Evolutionary conservation across 257 asterid species (phyloP).

Genomic region (Rubia yunnanensis): DNA sequence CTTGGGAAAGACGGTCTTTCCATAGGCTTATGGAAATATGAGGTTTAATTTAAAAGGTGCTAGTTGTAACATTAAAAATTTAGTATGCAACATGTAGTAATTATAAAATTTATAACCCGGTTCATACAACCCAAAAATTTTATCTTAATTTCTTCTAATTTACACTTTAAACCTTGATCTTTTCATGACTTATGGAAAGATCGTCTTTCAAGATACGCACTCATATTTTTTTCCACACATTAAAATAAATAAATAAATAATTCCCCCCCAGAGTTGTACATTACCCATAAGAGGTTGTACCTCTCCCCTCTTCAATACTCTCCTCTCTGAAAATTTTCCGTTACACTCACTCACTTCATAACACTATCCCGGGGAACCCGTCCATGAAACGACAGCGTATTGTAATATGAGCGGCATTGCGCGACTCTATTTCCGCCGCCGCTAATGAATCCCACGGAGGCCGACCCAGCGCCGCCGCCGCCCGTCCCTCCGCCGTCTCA

Average conservation of each 20-base stretch:
- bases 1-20: no score
- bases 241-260: no score
- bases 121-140: no score
- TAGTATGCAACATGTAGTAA: no score
- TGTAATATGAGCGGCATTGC: conserved; percentile 33
- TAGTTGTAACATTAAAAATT: no score
- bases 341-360: not conserved
- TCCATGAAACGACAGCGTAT: not conserved
- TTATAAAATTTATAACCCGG: no score
- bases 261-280: not conserved
- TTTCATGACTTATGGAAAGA: no score
- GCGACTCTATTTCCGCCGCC: conserved; percentile 20
- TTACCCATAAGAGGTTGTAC: not conserved
- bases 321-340: conserved; percentile 1
- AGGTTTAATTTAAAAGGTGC: no score
- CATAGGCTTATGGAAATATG: no score
- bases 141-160: no score
- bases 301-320: not conserved
- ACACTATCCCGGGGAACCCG: not conserved
- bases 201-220: no score
- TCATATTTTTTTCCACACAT: no score
- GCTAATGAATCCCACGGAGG: conserved; percentile 72
- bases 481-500: conserved; percentile 54
- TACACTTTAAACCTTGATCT: not conserved
- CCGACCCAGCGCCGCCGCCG: conserved; percentile 74